These are phyloP conservation scores for Coelastrella sp. DNA, from an alignment of 139 green algal species.

Conservation along the genomic window DNA sequence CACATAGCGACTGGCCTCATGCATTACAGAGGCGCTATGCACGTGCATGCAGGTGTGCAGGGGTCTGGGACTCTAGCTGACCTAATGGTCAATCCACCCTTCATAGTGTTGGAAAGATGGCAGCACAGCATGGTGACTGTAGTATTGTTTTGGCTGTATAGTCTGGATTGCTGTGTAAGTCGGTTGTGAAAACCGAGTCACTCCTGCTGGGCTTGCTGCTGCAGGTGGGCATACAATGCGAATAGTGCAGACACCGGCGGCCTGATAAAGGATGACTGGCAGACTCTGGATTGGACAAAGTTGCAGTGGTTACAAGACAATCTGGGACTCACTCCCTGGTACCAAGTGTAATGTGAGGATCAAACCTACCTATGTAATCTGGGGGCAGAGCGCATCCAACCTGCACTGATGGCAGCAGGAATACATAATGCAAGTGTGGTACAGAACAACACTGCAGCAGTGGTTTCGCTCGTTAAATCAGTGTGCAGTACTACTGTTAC, in stretches of 20 bases:
- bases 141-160: neutral
- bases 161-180: neutral
- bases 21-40: neutral
- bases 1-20: neutral
- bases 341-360: conserved; percentile 24
- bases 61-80: too few species aligned
- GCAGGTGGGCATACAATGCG: conserved; percentile 36
- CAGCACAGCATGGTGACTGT: too few species aligned
- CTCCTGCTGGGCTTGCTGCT: neutral
- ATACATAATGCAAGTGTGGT: too few species aligned
- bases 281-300: conserved; percentile 30
- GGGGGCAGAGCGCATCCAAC: too few species aligned
- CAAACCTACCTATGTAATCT: too few species aligned
- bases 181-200: neutral
- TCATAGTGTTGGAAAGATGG: too few species aligned
- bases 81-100: too few species aligned
- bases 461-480: too few species aligned
- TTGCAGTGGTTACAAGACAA: conserved; percentile 43
- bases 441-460: too few species aligned
- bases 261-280: conserved; percentile 14
- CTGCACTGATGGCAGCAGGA: too few species aligned
- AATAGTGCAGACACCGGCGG: conserved; percentile 24
- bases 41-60: too few species aligned
- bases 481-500: too few species aligned
- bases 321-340: conserved; percentile 27